These are phyloP conservation scores for Flaveria floridana DNA, from an alignment of 140 eudicot species.

Conservation along the genomic window DNA sequence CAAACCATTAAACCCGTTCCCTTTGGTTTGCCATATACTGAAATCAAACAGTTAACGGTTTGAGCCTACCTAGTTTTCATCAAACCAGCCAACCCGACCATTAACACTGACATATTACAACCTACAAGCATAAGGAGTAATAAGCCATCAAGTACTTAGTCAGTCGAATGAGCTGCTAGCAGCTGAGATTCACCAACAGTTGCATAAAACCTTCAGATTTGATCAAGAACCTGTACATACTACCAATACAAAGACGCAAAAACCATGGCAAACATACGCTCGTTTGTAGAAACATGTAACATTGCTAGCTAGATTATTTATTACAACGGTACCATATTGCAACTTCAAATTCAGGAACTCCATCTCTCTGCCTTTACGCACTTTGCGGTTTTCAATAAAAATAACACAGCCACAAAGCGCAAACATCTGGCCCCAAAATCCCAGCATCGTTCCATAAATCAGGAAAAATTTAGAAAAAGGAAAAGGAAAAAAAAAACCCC, in stretches of 20 bases:
- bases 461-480: neutral
- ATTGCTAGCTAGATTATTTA: neutral
- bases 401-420: constrained; percentile 72
- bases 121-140: too few species aligned
- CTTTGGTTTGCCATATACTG: too few species aligned
- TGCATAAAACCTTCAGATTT: neutral
- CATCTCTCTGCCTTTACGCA: constrained; percentile 38
- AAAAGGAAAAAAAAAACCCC: constrained; percentile 17
- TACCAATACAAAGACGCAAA: neutral
- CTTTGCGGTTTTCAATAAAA: constrained; percentile 66
- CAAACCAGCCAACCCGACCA: too few species aligned
- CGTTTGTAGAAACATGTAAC: neutral
- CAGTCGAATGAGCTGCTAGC: too few species aligned
- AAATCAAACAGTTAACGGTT: too few species aligned
- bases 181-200: neutral
- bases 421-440: constrained; percentile 38
- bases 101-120: too few species aligned
- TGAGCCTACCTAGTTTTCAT: too few species aligned
- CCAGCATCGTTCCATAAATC: constrained; percentile 33
- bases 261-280: neutral
- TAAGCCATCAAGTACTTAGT: too few species aligned
- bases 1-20: too few species aligned
- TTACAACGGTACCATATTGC: constrained; percentile 16
- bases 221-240: neutral
- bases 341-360: constrained; percentile 19